Conservation (phyloP, 768 basidiomycete genomes). For the Arthromyces matolae region DNA sequence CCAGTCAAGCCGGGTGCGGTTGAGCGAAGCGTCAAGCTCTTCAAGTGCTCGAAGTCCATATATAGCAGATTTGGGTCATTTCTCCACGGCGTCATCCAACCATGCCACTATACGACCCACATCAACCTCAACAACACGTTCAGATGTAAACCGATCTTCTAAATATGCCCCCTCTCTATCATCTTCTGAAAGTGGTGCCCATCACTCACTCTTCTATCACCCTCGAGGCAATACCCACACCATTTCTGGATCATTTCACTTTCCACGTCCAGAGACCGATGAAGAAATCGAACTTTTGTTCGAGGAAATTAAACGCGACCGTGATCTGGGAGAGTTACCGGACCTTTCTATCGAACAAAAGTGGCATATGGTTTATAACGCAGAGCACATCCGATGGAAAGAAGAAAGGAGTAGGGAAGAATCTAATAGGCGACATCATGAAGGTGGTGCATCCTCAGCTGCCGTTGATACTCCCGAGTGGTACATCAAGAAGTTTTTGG, state of each 20-base stretch:
- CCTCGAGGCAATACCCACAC: constrained; percentile 49
- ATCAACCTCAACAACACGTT: constrained; percentile 50
- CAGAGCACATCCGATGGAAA: constrained; percentile 77
- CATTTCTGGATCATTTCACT: constrained; percentile 53
- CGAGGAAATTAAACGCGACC: constrained; percentile 66
- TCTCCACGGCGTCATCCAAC: constrained; percentile 23
- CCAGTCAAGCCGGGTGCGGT: constrained; percentile 40
- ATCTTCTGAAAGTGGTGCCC: constrained; percentile 40
- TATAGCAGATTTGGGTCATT: constrained; percentile 51
- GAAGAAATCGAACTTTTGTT: constrained; percentile 80
- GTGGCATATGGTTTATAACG: constrained; percentile 86
- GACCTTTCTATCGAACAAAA: constrained; percentile 76
- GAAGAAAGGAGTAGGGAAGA: constrained; percentile 65
- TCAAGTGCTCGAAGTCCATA: constrained; percentile 48
- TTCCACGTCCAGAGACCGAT: constrained; percentile 73
- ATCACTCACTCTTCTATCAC: constrained; percentile 46
- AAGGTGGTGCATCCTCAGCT: constrained; percentile 49
- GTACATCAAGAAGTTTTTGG: constrained; percentile 89
- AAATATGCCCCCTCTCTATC: constrained; percentile 60
- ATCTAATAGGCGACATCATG: constrained; percentile 55
- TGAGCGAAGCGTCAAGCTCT: constrained; percentile 55
- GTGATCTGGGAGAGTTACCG: constrained; percentile 60
- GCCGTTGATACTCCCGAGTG: constrained; percentile 80
- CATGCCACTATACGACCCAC: constrained; percentile 43
- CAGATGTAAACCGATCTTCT: constrained; percentile 56